Base-by-base conservation (phyloP, 345 rosid species). In the Hirschfeldia incana region DNA sequence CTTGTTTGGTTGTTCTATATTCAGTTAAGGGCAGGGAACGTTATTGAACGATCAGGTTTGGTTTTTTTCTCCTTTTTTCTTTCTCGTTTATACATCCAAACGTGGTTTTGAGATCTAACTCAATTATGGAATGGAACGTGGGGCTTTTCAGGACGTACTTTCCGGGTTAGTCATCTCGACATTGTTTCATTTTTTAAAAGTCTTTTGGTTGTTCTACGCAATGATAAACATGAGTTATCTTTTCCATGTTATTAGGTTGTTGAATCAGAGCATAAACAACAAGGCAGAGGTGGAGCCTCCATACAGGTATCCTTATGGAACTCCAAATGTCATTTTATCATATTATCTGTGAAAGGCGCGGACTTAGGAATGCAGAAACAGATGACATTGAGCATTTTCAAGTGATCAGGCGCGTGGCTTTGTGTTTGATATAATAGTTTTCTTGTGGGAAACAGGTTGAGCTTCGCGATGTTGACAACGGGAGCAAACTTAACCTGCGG, bases 261-360 rank as follows among this genome's bases (percentile, higher is more conserved):
- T 21, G 92, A 87, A 37, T 86, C 89, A 11, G 94, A 89, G 83
- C 98, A 92, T 79, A 91, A 85, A 76, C 92, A 89, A 72, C 97
- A 87, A 67, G 98, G 98, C 67, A 86, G 98, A 87, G 98, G 98
- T 84, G 96, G 97, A 68, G 98, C 98, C 69, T 80, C 84, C 79
- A 89, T 94, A 76, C 97, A 88, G 95, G 97, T 92, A 33, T 60
- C 33, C 64, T 4, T 60, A 27, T 28, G 15, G 64, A 57, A 17
- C 1, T 58, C n/a, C 29, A 16, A 55, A 21, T 57, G 11, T 8
- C 60, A 17, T 2, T 69, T 36, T 26, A 61, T 77, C 49, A 7
- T 21, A 29, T 44, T 61, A 8, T 17, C 36, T 30, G 61, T 11
- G 34, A 17, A 12, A 61, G 16, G n/a, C 1, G 51, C 1, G 44